Base-by-base conservation (phyloP, 2,329 filamentous ascomycete species). In the Cytospora chrysosperma region DNA sequence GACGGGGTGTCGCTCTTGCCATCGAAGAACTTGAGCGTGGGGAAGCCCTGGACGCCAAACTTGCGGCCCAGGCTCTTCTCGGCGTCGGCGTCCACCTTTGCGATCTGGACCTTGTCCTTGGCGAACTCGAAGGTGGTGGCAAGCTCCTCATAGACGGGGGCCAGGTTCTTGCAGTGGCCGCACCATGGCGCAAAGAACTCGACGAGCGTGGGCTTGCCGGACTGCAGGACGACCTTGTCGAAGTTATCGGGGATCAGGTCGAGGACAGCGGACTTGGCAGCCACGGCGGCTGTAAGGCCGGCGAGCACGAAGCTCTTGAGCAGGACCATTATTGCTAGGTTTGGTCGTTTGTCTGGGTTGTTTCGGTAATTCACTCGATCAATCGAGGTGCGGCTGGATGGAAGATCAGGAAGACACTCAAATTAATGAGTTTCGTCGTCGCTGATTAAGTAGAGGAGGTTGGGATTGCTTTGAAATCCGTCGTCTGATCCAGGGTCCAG, bases 161-260 rank as follows among this genome's bases (percentile, higher is more conserved):
- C 95, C 37, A 99, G 90, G 73, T 82, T 96, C 86, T 98, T 98
- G 92, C 95, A 99, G 84, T 99, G 95, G 34, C 95, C 96, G 74
- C 95, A 99, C 95, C 95, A 99, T 27, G 94, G 93, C 37, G 95
- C 95, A 75, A 96, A 98, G 85, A 99, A 99, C 77, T 98, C 93
- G 71, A 98, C 93, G 28, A 99, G 88, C 0, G 95, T 93, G 51
- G 95, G 94, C 82, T 96, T 98, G 77, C 93, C 93, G 53, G 91
- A 94, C 76, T 96, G 87, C 65, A 97, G 84, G 68, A 97, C 92
- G 61, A 97, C 83, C 55, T 89, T 81, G 81, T 98, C 94, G 76
- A 99, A 99, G 82, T 97, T 99, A 72, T 82, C 81, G 62, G 94
- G 93, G 65, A 90, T 88, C 66, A 99, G 88, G 77, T 98, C 94